Conservation (phyloP, 805 yeast genomes). For the Komagataella ulmi region DNA sequence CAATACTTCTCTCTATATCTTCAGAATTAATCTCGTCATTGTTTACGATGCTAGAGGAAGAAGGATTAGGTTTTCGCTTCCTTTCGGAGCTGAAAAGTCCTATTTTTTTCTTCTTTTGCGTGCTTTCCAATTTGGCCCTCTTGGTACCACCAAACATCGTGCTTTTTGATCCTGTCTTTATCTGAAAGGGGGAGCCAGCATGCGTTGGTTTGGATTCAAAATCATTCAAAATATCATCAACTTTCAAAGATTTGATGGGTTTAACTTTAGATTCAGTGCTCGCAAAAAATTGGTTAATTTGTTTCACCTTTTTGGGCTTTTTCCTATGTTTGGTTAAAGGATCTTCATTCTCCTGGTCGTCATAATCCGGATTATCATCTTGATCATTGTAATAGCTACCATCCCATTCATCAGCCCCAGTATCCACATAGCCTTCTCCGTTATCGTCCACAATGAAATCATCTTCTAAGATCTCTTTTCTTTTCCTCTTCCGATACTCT, state of each 20-base stretch:
- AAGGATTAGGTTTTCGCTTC: background rate
- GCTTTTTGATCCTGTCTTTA: background rate
- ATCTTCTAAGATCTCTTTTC: conserved; percentile 72
- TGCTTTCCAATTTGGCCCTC: background rate
- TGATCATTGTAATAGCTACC: conserved; percentile 44
- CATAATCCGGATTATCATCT: conserved; percentile 18
- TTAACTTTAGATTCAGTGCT: conserved; percentile 16
- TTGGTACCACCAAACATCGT: background rate
- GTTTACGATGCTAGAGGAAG: background rate
- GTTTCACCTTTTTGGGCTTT: conserved; percentile 21
- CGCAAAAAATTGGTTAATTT: conserved; percentile 37
- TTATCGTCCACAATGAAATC: conserved; percentile 92
- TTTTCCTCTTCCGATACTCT: conserved; percentile 60
- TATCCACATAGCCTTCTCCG: conserved; percentile 89
- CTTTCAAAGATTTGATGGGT: conserved; percentile 29
- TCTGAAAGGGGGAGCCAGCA: background rate
- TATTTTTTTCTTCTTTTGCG: background rate
- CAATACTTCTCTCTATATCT: background rate
- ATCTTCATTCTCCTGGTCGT: conserved; percentile 13
- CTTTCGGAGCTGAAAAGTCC: background rate
- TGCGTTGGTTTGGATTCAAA: conserved; percentile 17
- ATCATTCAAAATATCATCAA: conserved; percentile 62
- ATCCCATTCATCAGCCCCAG: conserved; percentile 88
- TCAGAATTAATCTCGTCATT: background rate
- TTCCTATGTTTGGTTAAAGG: conserved; percentile 11